Percentiles rank a stretch among this genome's conserved stretches.
Conservation (phyloP, 2,329 filamentous ascomycete species). For the Fusarium sp. region DNA sequence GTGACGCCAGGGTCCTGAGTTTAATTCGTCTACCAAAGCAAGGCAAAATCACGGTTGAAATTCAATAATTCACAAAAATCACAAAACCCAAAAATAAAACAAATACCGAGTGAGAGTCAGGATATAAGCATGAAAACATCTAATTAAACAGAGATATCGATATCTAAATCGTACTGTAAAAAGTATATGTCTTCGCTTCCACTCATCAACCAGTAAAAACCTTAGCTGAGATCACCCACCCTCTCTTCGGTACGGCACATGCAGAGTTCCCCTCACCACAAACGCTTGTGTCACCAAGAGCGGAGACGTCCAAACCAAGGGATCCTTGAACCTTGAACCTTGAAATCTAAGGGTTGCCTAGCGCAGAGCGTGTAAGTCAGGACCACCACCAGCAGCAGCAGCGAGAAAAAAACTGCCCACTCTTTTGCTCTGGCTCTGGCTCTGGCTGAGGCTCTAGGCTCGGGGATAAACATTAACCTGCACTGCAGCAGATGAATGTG, state of each 20-base stretch:
- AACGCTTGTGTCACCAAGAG: slow-evolving; percentile 22
- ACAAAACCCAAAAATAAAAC: not conserved
- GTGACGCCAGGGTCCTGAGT: slow-evolving; percentile 17
- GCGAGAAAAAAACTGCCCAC: slow-evolving; percentile 5
- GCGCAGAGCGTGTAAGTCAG: slow-evolving; percentile 29
- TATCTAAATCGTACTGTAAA: slow-evolving; percentile 35
- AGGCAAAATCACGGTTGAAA: not conserved
- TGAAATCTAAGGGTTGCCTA: slow-evolving; percentile 23
- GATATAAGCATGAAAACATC: not conserved
- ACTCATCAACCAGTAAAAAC: slow-evolving; percentile 23
- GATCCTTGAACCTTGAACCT: slow-evolving; percentile 25
- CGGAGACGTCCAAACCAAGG: slow-evolving; percentile 16
- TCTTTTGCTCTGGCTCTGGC: not conserved
- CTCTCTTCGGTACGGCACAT: slow-evolving; percentile 18
- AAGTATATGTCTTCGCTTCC: slow-evolving; percentile 37
- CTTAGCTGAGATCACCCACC: slow-evolving; percentile 13
- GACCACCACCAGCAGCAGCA: not conserved
- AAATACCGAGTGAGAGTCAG: not conserved
- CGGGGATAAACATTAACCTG: slow-evolving; percentile 2
- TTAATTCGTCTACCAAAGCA: slow-evolving; percentile 10
- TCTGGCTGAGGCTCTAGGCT: slow-evolving; percentile 9
- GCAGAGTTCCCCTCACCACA: not conserved
- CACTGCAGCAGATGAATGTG: slow-evolving; percentile 1
- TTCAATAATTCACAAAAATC: not conserved
- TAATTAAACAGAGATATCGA: slow-evolving; percentile 4